These are phyloP conservation scores for Asclepias syriaca DNA, from an alignment of 257 asterid genomes.

Conservation along the genomic window DNA sequence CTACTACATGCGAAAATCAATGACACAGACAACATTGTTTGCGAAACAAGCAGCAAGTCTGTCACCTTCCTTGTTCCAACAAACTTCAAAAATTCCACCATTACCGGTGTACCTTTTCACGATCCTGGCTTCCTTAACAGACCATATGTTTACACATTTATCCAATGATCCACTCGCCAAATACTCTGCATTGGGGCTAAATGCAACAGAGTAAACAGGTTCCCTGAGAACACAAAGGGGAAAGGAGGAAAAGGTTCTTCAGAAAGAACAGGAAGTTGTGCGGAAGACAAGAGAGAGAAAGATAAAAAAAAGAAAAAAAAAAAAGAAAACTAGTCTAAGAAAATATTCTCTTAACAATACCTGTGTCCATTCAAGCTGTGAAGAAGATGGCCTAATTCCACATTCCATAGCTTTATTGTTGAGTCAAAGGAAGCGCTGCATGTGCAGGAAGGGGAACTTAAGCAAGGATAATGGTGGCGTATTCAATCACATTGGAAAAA, in stretches of 20 bases:
- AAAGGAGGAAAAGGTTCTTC: not conserved
- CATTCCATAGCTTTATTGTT: conserved; percentile 90
- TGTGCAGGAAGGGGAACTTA: conserved; percentile 9
- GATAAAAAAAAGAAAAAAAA: too few species aligned
- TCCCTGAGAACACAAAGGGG: conserved; percentile 49
- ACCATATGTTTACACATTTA: conserved; percentile 87
- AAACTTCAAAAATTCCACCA: conserved; percentile 94
- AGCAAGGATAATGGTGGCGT: not conserved
- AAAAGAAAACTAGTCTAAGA: too few species aligned
- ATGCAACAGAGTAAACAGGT: conserved; percentile 88
- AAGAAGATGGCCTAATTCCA: conserved; percentile 58
- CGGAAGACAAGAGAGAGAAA: not conserved
- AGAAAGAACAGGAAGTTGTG: not conserved
- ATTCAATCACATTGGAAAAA: not conserved
- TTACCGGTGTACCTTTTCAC: conserved; percentile 77
- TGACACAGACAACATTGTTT: conserved; percentile 78
- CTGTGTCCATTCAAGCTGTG: conserved; percentile 89
- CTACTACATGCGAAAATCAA: conserved; percentile 76
- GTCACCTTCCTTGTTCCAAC: conserved; percentile 96
- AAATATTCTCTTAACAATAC: conserved; percentile 30
- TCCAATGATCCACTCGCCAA: conserved; percentile 94
- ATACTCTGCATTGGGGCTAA: conserved; percentile 88
- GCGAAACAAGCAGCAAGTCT: conserved; percentile 92
- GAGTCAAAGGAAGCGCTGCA: conserved; percentile 97
- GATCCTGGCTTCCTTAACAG: conserved; percentile 86